Percentiles rank a stretch among this genome's conserved stretches.
phyloP scores from a whole-genome alignment of 371 early-diverging fungal species.

The Amoeboaphelidium protococcarum region DNA sequence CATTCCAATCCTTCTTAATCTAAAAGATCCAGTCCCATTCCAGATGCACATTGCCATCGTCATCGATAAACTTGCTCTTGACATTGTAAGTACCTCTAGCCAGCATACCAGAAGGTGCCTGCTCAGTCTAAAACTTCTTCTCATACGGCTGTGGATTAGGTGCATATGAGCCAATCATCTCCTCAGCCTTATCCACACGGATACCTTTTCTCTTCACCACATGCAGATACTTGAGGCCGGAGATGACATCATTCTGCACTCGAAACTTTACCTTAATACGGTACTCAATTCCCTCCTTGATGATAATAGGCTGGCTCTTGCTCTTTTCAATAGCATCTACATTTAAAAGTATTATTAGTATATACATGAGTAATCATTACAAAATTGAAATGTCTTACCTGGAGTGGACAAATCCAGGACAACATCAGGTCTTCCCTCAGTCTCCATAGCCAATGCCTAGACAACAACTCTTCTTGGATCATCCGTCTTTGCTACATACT shows the following conservation, averaged over 20 bases:
- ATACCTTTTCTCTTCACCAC: conserved; percentile 67
- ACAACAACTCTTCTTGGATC: conserved; percentile 51
- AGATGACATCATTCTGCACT: conserved; percentile 77
- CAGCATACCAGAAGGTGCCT: conserved; percentile 70
- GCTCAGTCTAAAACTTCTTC: conserved; percentile 32
- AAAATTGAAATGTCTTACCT: too few species aligned
- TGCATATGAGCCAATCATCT: conserved; percentile 87
- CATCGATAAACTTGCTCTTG: conserved; percentile 28
- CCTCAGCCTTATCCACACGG: conserved; percentile 63
- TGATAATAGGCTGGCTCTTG: conserved; percentile 41
- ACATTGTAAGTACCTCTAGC: conserved; percentile 71
- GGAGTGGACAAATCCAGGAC: conserved; percentile 49
- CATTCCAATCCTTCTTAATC: conserved; percentile 38
- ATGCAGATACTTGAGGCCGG: conserved; percentile 80
- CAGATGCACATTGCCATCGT: conserved; percentile 26
- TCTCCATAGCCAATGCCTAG: conserved; percentile 49
- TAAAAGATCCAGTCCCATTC: conserved; percentile 35
- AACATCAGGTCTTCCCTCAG: conserved; percentile 51
- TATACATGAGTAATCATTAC: too few species aligned
- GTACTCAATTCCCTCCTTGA: conserved; percentile 87
- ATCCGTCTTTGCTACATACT: conserved; percentile 20
- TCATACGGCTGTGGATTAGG: conserved; percentile 39
- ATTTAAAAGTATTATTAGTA: too few species aligned
- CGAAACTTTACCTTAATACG: conserved; percentile 62
- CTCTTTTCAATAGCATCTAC: conserved; percentile 26